Percentiles rank a stretch among this genome's conserved stretches.
These are phyloP conservation scores for Leccinum truebloodii DNA, from an alignment of 768 basidiomycete genomes.

Conservation along the genomic window DNA sequence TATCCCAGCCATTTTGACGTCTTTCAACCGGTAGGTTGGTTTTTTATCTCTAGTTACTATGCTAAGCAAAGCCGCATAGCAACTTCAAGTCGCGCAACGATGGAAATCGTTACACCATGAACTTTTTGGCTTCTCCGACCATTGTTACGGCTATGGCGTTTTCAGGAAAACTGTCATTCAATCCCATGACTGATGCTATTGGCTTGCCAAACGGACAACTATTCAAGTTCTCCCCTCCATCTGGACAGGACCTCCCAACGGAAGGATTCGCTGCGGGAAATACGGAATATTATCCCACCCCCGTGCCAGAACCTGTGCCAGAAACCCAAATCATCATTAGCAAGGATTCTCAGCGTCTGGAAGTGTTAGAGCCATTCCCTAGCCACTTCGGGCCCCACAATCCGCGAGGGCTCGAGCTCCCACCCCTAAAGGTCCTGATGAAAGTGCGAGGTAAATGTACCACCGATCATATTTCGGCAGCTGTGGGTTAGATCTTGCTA, in stretches of 20 bases:
- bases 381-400: constrained; percentile 66
- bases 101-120: constrained; percentile 92
- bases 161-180: constrained; percentile 90
- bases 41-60: background rate
- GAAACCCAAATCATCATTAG: constrained; percentile 77
- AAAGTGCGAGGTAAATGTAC: constrained; percentile 98
- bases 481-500: constrained; percentile 50
- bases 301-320: constrained; percentile 72
- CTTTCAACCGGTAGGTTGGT: constrained; percentile 81
- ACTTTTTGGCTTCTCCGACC: constrained; percentile 96
- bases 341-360: constrained; percentile 80
- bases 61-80: constrained; percentile 29
- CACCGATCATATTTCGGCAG: constrained; percentile 98
- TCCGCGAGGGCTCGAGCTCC: constrained; percentile 67
- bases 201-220: constrained; percentile 63
- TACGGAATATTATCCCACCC: constrained; percentile 72
- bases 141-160: constrained; percentile 98
- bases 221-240: constrained; percentile 86
- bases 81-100: constrained; percentile 97
- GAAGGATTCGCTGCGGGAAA: constrained; percentile 80
- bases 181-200: constrained; percentile 82
- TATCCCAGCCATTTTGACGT: constrained; percentile 83
- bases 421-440: constrained; percentile 81
- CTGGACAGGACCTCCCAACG: constrained; percentile 80
- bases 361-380: constrained; percentile 81